phyloP scores from a whole-genome alignment of 163 green algal genomes.

The Coccomyxa subellipsoidea region DNA sequence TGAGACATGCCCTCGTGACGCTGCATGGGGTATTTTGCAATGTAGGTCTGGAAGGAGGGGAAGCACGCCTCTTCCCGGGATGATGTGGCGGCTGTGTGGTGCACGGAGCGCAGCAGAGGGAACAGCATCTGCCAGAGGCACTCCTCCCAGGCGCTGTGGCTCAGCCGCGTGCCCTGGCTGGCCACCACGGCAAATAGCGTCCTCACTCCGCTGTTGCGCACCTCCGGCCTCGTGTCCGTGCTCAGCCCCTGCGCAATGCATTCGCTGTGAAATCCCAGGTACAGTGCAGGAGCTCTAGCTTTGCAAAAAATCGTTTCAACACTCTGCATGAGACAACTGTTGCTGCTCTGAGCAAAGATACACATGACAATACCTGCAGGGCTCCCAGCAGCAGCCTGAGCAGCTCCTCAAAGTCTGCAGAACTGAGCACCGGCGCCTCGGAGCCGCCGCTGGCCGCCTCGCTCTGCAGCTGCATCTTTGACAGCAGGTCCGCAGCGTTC shows the following conservation, averaged over 20 bases:
- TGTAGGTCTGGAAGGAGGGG: no score
- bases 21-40: no score
- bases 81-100: slow-evolving; percentile 66
- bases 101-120: slow-evolving; percentile 69
- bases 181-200: slow-evolving; percentile 83
- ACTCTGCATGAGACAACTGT: no score
- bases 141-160: slow-evolving; percentile 56
- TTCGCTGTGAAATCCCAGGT: neutral
- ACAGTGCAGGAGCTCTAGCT: no score
- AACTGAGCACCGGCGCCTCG: neutral
- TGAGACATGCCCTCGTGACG: no score
- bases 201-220: slow-evolving; percentile 80
- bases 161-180: slow-evolving; percentile 57
- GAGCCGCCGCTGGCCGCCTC: neutral
- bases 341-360: no score
- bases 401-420: slow-evolving; percentile 40
- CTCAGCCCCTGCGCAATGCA: slow-evolving; percentile 38
- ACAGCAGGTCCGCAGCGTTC: slow-evolving; percentile 81
- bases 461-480: slow-evolving; percentile 23
- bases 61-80: slow-evolving; percentile 47
- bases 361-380: no score
- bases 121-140: slow-evolving; percentile 83
- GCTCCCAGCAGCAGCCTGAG: slow-evolving; percentile 56
- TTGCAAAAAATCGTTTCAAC: no score
- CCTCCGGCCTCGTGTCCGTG: slow-evolving; percentile 73